phyloP scores from a whole-genome alignment of 2,329 filamentous ascomycete species.

The Claviceps spartinae region DNA sequence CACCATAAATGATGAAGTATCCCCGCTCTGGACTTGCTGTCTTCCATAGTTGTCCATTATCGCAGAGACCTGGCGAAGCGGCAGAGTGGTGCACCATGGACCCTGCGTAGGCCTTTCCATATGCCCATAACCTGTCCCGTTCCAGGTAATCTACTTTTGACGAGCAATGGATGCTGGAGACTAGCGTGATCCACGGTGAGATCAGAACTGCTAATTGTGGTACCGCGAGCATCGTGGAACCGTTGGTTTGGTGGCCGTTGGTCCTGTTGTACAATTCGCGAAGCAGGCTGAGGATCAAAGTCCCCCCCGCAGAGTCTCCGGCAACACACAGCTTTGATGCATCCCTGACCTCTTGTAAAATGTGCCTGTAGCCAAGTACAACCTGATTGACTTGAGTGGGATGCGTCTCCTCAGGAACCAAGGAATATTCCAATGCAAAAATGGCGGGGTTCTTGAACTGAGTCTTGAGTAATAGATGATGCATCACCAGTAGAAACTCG shows the following conservation, averaged over 20 bases:
- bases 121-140: conserved; percentile 48
- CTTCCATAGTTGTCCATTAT: conserved; percentile 51
- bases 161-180: conserved; percentile 52
- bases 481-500: conserved; percentile 66
- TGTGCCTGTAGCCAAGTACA: conserved; percentile 56
- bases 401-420: conserved; percentile 61
- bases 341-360: conserved; percentile 44
- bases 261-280: conserved; percentile 42
- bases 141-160: conserved; percentile 67
- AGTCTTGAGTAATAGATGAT: conserved; percentile 46
- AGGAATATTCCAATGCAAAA: conserved; percentile 67
- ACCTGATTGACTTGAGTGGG: conserved; percentile 62
- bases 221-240: conserved; percentile 14
- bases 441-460: conserved; percentile 66
- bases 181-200: conserved; percentile 67
- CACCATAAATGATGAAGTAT: conserved; percentile 57
- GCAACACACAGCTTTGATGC: conserved; percentile 53
- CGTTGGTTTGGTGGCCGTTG: not conserved
- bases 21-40: conserved; percentile 52
- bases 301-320: conserved; percentile 70
- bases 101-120: conserved; percentile 55
- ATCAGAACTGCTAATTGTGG: conserved; percentile 53
- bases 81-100: conserved; percentile 20
- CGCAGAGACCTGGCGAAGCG: conserved; percentile 56
- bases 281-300: conserved; percentile 58